These are phyloP conservation scores for Bacterosira constricta DNA, from an alignment of 108 stramenopile genomes.

Conservation along the genomic window DNA sequence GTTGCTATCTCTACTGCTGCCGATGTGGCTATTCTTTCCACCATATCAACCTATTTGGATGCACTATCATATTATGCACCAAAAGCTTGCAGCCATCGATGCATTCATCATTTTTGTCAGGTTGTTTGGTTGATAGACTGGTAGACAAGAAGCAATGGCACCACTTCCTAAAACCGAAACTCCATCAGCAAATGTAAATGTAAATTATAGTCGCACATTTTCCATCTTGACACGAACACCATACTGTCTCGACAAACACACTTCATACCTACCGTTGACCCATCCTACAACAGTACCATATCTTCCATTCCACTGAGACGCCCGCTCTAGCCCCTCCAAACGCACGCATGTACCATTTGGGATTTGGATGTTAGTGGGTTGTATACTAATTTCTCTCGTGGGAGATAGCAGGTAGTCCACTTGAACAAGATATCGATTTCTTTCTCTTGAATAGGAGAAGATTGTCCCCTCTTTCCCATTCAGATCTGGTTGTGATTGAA, in stretches of 20 bases:
- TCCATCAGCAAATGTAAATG: too few species aligned
- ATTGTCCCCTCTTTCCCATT: slow-evolving; percentile 29
- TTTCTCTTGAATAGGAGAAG: slow-evolving; percentile 23
- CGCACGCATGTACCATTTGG: slow-evolving; percentile 33
- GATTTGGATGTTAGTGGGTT: slow-evolving; percentile 32
- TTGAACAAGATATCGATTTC: slow-evolving; percentile 44
- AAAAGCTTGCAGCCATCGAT: too few species aligned
- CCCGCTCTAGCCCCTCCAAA: slow-evolving; percentile 36
- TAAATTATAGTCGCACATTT: neutral
- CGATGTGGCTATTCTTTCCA: too few species aligned
- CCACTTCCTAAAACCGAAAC: too few species aligned
- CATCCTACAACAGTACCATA: slow-evolving; percentile 23
- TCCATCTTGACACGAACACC: slow-evolving; percentile 5
- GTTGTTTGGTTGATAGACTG: too few species aligned
- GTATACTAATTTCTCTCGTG: slow-evolving; percentile 38
- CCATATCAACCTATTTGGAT: too few species aligned
- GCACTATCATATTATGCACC: too few species aligned
- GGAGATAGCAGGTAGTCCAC: slow-evolving; percentile 7
- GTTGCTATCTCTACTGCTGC: too few species aligned
- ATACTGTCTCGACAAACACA: neutral
- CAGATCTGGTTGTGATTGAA: slow-evolving; percentile 24
- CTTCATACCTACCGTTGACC: slow-evolving; percentile 3
- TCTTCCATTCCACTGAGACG: slow-evolving; percentile 47
- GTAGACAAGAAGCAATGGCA: too few species aligned
- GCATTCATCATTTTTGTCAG: too few species aligned